These are phyloP conservation scores for Scutellaria galericulata DNA, from an alignment of 257 asterid species.

Conservation along the genomic window DNA sequence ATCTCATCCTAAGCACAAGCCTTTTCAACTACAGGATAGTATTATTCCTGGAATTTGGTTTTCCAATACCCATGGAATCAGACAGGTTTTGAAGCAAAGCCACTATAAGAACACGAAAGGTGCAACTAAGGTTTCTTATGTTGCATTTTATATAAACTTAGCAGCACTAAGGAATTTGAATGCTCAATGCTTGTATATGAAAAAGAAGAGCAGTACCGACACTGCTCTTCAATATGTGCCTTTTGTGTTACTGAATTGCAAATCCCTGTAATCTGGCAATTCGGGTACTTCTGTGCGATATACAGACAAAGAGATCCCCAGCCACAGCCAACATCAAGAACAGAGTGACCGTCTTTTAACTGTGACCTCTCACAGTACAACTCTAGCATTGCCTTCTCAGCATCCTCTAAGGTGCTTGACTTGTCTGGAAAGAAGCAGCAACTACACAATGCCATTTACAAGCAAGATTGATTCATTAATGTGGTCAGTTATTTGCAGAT, in stretches of 20 bases:
- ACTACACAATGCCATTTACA: constrained; percentile 49
- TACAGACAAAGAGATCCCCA: constrained; percentile 88
- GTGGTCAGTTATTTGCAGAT: constrained; percentile 3
- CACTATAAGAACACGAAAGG: background rate
- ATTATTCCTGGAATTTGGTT: background rate
- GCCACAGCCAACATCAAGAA: constrained; percentile 98
- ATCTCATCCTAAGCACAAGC: constrained; percentile 18
- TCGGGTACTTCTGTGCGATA: constrained; percentile 75
- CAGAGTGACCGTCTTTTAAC: constrained; percentile 78
- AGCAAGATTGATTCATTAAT: constrained; percentile 19
- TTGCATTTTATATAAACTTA: background rate
- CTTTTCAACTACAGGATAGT: background rate
- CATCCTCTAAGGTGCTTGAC: constrained; percentile 81
- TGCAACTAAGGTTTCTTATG: background rate
- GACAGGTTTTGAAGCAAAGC: background rate
- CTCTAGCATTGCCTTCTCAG: constrained; percentile 87
- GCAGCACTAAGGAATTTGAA: background rate
- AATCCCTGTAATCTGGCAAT: constrained; percentile 76
- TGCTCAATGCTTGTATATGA: background rate
- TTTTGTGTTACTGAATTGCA: constrained; percentile 93
- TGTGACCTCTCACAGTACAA: constrained; percentile 84
- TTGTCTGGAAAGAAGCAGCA: constrained; percentile 71
- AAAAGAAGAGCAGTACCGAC: constrained; percentile 50
- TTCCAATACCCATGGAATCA: background rate
- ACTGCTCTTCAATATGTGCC: constrained; percentile 70